Evolutionary conservation across 75 land plant genomes (phyloP), one percentile per base, ranked within the genome.

Genomic region (Azolla pinnata): DNA sequence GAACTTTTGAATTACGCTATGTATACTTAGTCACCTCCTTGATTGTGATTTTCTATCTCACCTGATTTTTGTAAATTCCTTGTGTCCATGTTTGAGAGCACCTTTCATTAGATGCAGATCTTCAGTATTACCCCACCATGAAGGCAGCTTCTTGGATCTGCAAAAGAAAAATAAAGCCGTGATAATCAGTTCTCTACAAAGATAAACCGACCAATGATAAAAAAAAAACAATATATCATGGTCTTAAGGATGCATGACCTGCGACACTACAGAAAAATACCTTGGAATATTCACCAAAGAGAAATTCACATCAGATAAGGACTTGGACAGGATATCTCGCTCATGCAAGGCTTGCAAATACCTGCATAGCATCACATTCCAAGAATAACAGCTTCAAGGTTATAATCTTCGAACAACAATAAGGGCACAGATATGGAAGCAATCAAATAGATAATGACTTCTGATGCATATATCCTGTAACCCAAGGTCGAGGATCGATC

Each of bases 41-140:
- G 4, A 47, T 47, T 47, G 50, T 47, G 10, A 25, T 24, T 16
- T 24, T 27, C 2, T 12, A 35, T 24, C 1, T 19, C 27, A 52
- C 54, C 54, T 52, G 9, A 52, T 52, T 24, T 52, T 52, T 2
- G 28, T 3, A 52, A 52, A 52, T 26, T 52, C 54, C 54, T 52
- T 52, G 24, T 52, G 54, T 2, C 54, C 54, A 52, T 52, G 54
- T 38, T 40, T 61, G 21, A 52, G 51, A 0, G 64, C 72, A 45
- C 67, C 72, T 34, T 63, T 62, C 66, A 69, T 40, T 1, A 69
- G 38, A 30, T 69, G 56, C n/a, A 29, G 29, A 54, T 69, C 72
- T 62, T 69, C 72, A 25, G 24, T 24, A 52, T 52, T 29, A 24
- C 72, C 72, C 72, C 72, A 69, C 72, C 72, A 69, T 29, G 27